Conservation (phyloP, 108 stramenopile genomes). For the Skeletonema menzelii region DNA sequence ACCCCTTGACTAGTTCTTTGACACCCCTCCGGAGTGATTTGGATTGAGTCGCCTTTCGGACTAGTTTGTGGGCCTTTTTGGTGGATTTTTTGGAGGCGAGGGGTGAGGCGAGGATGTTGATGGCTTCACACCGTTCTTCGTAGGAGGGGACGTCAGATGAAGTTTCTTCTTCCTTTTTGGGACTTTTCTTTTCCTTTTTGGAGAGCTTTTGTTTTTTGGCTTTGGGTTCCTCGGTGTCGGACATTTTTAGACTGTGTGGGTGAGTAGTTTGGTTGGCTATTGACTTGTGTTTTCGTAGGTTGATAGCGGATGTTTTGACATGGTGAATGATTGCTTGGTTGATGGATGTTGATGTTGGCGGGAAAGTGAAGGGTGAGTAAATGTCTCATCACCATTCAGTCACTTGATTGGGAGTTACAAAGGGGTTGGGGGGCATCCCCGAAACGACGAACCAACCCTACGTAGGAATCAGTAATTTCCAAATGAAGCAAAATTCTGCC, state of each 20-base stretch:
- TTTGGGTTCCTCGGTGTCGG: constrained; percentile 45
- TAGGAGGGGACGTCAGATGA: constrained; percentile 60
- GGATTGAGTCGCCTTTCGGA: constrained; percentile 88
- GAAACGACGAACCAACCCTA: too few species aligned
- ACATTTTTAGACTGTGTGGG: constrained; percentile 1
- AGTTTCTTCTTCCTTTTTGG: constrained; percentile 4
- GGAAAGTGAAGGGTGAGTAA: too few species aligned
- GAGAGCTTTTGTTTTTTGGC: constrained; percentile 45
- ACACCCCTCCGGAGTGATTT: constrained; percentile 94
- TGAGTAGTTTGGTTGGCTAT: too few species aligned
- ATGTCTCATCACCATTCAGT: too few species aligned
- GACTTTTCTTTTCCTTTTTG: constrained; percentile 46
- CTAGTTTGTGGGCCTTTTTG: constrained; percentile 96
- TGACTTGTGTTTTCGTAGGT: too few species aligned
- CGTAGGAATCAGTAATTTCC: background rate
- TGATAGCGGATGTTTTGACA: too few species aligned
- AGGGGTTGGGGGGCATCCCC: too few species aligned
- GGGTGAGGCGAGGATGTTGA: constrained; percentile 91
- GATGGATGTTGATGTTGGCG: too few species aligned
- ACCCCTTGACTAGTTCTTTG: constrained; percentile 98
- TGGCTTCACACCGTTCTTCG: constrained; percentile 89
- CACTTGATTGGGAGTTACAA: too few species aligned
- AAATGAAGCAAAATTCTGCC: background rate
- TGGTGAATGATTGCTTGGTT: too few species aligned
- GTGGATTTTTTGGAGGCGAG: constrained; percentile 96